phyloP scores from a whole-genome alignment of 164 flowering plant genomes.

The Magnolia officinalis region DNA sequence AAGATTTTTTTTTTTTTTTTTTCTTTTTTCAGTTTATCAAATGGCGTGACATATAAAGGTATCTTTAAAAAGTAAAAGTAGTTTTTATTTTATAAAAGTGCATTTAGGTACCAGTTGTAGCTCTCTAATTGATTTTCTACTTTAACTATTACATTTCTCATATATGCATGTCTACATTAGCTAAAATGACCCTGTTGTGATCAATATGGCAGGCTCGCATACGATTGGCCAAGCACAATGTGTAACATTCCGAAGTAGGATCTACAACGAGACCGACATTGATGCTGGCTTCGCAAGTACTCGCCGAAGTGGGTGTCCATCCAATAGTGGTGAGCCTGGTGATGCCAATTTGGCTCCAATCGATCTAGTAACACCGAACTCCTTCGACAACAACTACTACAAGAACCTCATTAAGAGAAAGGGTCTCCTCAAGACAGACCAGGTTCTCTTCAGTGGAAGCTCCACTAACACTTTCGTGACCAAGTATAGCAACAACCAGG shows the following conservation, averaged over 20 bases:
- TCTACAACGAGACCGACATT: constrained; percentile 37
- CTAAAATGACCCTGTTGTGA: not conserved
- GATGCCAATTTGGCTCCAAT: constrained; percentile 37
- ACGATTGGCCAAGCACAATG: constrained; percentile 43
- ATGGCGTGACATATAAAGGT: too few species aligned
- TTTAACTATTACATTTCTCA: too few species aligned
- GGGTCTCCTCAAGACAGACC: constrained; percentile 17
- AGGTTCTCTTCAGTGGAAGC: constrained; percentile 16
- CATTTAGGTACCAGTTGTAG: too few species aligned
- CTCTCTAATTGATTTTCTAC: too few species aligned
- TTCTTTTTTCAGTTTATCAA: too few species aligned
- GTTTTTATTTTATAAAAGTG: too few species aligned
- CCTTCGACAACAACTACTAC: constrained; percentile 48
- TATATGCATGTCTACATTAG: too few species aligned
- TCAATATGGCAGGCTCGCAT: constrained; percentile 30
- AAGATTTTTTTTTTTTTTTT: too few species aligned
- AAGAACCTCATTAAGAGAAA: constrained; percentile 27
- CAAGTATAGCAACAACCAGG: constrained; percentile 5
- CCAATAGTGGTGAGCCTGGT: constrained; percentile 11
- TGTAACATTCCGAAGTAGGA: constrained; percentile 21
- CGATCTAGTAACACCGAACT: constrained; percentile 42
- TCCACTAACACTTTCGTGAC: constrained; percentile 12
- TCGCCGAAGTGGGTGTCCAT: constrained; percentile 20
- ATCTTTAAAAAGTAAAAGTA: too few species aligned
- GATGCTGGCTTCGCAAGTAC: constrained; percentile 39